phyloP scores from a whole-genome alignment of 768 basidiomycete species.

The Postia placenta region DNA sequence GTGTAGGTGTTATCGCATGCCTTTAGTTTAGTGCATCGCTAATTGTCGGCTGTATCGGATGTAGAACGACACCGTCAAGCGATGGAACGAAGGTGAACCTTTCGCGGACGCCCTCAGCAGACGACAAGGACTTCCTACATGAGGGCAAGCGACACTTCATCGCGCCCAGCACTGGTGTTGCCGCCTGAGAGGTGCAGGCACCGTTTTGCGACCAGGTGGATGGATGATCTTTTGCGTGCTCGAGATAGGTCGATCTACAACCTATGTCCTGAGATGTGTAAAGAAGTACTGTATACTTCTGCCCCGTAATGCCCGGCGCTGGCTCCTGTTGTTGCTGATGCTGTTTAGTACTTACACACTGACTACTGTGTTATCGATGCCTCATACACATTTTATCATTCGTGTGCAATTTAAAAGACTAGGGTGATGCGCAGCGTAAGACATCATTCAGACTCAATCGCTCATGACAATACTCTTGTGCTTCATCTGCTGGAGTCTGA shows the following conservation, averaged over 20 bases:
- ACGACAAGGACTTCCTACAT: not conserved
- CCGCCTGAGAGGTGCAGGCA: not conserved
- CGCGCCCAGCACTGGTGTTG: not conserved
- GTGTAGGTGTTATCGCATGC: constrained; percentile 9
- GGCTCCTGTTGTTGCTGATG: not conserved
- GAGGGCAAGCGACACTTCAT: not conserved
- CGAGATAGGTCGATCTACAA: too few species aligned
- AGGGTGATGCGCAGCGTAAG: too few species aligned
- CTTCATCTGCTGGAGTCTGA: too few species aligned
- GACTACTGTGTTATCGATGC: too few species aligned
- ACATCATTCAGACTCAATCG: too few species aligned
- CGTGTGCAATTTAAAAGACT: too few species aligned
- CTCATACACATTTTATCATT: too few species aligned
- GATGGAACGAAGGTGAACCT: not conserved
- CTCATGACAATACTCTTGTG: too few species aligned
- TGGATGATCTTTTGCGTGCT: too few species aligned
- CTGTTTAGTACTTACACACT: not conserved
- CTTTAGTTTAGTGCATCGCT: not conserved
- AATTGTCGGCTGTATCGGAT: not conserved
- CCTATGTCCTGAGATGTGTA: not conserved
- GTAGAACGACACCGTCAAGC: not conserved
- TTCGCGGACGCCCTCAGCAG: not conserved
- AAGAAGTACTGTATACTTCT: not conserved
- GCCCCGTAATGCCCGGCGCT: not conserved
- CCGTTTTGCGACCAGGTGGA: too few species aligned